Evolutionary conservation across 2,329 filamentous ascomycete species (phyloP).

Genomic region (Seiridium cupressi): DNA sequence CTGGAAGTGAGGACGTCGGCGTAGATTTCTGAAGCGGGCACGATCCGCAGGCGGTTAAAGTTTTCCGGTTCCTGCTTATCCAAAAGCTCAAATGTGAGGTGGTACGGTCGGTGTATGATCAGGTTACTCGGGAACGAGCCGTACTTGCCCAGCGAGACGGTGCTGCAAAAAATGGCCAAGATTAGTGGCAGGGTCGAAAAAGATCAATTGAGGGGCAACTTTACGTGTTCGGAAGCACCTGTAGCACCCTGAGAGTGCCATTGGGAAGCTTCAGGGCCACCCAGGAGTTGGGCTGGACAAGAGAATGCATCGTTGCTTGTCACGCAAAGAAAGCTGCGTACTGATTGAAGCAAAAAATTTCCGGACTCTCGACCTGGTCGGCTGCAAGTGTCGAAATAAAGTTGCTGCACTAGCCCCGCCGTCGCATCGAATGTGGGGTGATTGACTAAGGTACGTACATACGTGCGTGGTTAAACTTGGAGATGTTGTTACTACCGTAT

Average conservation of each 20-base stretch:
- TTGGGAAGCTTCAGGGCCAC: constrained; percentile 59
- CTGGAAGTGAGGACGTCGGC: constrained; percentile 65
- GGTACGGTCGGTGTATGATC: constrained; percentile 85
- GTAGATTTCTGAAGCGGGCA: constrained; percentile 79
- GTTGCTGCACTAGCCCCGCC: constrained; percentile 4
- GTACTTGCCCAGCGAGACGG: constrained; percentile 88
- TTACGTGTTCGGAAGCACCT: constrained; percentile 61
- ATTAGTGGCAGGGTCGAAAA: background rate
- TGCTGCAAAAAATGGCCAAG: constrained; percentile 47
- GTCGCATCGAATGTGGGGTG: background rate
- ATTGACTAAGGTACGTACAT: no score
- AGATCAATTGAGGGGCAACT: constrained; percentile 15
- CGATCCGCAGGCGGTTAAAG: constrained; percentile 71
- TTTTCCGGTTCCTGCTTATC: constrained; percentile 65
- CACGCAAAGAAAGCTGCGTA: background rate
- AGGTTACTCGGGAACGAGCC: constrained; percentile 87
- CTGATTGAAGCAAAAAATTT: background rate
- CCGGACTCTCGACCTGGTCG: background rate
- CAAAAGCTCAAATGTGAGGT: constrained; percentile 86
- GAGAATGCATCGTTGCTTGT: constrained; percentile 32
- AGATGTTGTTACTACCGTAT: no score
- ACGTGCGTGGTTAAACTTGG: no score
- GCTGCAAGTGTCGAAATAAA: constrained; percentile 1
- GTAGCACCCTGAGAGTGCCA: constrained; percentile 54
- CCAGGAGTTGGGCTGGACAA: constrained; percentile 59